Conservation (phyloP, 2,329 filamentous ascomycete genomes). For the Dactylellina drechsleri region DNA sequence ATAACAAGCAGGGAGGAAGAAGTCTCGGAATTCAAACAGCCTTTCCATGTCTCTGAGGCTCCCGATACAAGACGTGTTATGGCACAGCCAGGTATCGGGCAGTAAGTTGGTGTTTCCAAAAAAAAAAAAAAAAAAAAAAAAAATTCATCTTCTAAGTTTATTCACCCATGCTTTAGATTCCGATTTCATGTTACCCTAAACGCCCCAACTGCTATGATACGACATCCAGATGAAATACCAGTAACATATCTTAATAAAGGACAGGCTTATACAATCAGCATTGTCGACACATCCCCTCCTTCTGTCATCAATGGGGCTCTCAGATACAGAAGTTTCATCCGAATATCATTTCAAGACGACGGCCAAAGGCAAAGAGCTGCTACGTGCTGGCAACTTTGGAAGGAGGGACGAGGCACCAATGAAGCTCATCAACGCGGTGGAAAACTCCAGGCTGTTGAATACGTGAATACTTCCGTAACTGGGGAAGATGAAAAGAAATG, state of each 20-base stretch:
- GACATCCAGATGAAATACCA: constrained; percentile 86
- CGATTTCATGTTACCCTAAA: constrained; percentile 90
- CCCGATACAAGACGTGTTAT: constrained; percentile 25
- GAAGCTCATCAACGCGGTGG: constrained; percentile 94
- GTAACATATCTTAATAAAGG: constrained; percentile 99
- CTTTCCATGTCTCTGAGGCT: constrained; percentile 7
- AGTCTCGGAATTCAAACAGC: constrained; percentile 37
- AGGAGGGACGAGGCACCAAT: constrained; percentile 93
- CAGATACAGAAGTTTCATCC: constrained; percentile 87
- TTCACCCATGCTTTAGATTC: constrained; percentile 67
- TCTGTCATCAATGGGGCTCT: constrained; percentile 69
- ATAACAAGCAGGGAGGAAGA: constrained; percentile 54
- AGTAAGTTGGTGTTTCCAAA: constrained; percentile 40
- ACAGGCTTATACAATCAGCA: constrained; percentile 87
- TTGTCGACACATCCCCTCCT: constrained; percentile 78
- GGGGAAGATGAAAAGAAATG: constrained; percentile 73
- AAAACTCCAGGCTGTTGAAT: constrained; percentile 93
- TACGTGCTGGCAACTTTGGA: constrained; percentile 91
- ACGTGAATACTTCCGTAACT: constrained; percentile 73
- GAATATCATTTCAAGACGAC: constrained; percentile 97
- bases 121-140: neutral
- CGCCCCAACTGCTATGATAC: constrained; percentile 96
- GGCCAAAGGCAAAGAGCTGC: constrained; percentile 85
- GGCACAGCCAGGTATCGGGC: constrained; percentile 52
- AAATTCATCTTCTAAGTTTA: neutral